Evolutionary conservation across 2,329 filamentous ascomycete species (phyloP).

Genomic region (Exophiala alcalophila): DNA sequence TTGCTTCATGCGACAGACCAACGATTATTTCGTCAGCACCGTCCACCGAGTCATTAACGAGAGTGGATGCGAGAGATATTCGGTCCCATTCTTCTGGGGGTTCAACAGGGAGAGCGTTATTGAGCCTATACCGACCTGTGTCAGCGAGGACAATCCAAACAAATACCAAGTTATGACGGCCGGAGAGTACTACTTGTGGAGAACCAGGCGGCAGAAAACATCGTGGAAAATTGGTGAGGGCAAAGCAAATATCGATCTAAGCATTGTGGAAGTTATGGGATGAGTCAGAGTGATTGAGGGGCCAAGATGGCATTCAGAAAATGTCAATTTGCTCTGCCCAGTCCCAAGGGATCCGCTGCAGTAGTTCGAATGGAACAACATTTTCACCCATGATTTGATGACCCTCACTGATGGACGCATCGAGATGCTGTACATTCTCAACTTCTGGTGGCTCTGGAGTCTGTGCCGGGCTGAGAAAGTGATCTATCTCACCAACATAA

Average conservation of each 20-base stretch:
- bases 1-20: slow-evolving; percentile 43
- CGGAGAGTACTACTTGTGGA: slow-evolving; percentile 34
- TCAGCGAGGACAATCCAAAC: slow-evolving; percentile 32
- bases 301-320: neutral
- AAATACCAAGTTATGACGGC: slow-evolving; percentile 36
- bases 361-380: slow-evolving; percentile 7
- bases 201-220: slow-evolving; percentile 10
- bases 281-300: neutral
- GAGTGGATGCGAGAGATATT: slow-evolving; percentile 39
- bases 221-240: slow-evolving; percentile 8
- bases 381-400: neutral
- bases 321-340: slow-evolving; percentile 9
- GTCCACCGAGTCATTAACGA: slow-evolving; percentile 42
- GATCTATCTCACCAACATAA: slow-evolving; percentile 15
- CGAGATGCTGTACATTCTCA: neutral
- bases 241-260: neutral
- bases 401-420: neutral
- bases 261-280: neutral
- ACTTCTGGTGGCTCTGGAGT: neutral
- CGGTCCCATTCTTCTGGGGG: slow-evolving; percentile 41
- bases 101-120: slow-evolving; percentile 24
- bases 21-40: slow-evolving; percentile 43
- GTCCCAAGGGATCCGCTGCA: slow-evolving; percentile 13
- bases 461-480: slow-evolving; percentile 3
- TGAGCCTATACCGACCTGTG: slow-evolving; percentile 32